These are phyloP conservation scores for Dryas integrifolia DNA, from an alignment of 331 rosid genomes.

Conservation along the genomic window DNA sequence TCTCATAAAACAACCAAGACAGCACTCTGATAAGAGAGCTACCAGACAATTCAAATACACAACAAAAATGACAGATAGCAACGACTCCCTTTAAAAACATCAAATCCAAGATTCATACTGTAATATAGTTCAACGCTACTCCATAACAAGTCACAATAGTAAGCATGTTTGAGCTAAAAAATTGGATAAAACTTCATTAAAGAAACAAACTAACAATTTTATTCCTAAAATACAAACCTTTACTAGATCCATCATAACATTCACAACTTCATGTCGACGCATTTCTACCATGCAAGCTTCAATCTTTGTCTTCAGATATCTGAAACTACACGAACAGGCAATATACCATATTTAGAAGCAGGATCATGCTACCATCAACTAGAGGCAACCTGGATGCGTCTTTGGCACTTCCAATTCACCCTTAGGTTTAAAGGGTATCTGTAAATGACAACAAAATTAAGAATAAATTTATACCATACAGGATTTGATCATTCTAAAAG, in stretches of 20 bases:
- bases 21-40: no score
- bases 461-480: neutral
- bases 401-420: constrained; percentile 6
- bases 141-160: no score
- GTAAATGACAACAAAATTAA: neutral
- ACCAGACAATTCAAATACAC: no score
- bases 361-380: constrained; percentile 6
- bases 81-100: no score
- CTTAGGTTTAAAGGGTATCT: constrained; percentile 16
- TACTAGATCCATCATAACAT: constrained; percentile 2
- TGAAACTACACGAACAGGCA: constrained; percentile 1
- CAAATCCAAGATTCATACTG: no score
- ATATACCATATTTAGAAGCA: neutral
- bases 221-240: neutral
- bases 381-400: constrained; percentile 17
- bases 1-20: no score
- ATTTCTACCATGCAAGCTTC: constrained; percentile 22
- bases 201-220: neutral
- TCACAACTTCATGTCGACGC: constrained; percentile 33
- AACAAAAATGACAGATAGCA: no score
- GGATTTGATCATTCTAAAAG: neutral
- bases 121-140: no score
- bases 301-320: constrained; percentile 1
- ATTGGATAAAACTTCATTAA: neutral
- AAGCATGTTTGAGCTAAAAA: neutral